Percentiles rank a stretch among this genome's conserved stretches.
Evolutionary conservation across 257 asterid species (phyloP).

Genomic region (Lycium barbarum): DNA sequence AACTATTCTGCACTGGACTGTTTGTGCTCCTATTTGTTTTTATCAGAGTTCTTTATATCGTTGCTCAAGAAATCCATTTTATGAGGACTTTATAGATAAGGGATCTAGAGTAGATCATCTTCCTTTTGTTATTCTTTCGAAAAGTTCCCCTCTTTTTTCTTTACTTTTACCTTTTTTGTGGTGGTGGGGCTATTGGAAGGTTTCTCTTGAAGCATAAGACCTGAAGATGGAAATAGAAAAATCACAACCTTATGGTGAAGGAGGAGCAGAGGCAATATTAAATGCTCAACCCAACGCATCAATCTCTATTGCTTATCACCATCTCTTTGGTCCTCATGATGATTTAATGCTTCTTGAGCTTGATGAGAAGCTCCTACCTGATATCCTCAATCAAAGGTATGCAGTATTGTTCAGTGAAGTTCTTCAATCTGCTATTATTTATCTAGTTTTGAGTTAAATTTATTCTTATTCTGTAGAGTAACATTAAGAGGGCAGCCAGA

Average conservation of each 20-base stretch:
- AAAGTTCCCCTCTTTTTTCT: not conserved
- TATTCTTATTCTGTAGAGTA: constrained; percentile 51
- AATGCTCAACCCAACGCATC: constrained; percentile 66
- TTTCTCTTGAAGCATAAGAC: not conserved
- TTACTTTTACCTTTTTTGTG: not conserved
- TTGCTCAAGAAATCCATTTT: constrained; percentile 3
- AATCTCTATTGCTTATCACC: constrained; percentile 69
- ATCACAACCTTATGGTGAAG: constrained; percentile 39
- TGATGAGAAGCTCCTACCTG: constrained; percentile 83
- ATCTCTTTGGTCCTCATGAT: constrained; percentile 71
- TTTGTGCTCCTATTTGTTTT: constrained; percentile 14
- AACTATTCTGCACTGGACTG: constrained; percentile 2
- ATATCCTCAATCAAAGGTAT: constrained; percentile 75
- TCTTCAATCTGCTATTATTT: constrained; percentile 13
- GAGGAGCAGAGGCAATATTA: constrained; percentile 82
- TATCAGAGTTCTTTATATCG: constrained; percentile 7
- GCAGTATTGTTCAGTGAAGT: constrained; percentile 2
- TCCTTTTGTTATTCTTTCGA: not conserved
- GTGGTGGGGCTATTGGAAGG: not conserved
- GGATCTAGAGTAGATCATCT: not conserved
- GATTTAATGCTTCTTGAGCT: constrained; percentile 88
- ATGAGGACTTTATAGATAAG: not conserved
- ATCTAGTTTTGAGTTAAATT: constrained; percentile 22
- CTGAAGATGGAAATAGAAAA: constrained; percentile 36
- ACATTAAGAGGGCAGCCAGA: constrained; percentile 88